Percentiles rank a stretch among this genome's conserved stretches.
phyloP scores from a whole-genome alignment of 768 basidiomycete species.

The Naganishia kalamii region DNA sequence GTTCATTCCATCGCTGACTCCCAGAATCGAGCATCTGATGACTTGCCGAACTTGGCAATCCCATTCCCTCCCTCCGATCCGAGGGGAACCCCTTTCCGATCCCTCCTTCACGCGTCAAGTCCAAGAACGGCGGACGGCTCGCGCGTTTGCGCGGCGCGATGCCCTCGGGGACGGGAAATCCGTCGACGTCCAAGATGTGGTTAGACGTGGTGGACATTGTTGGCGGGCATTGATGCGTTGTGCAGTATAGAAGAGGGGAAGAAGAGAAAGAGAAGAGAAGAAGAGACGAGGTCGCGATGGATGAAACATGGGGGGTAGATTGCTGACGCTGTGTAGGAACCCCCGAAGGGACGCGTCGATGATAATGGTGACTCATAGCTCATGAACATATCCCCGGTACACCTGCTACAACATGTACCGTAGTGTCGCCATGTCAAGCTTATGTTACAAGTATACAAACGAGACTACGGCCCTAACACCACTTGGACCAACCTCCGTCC shows the following conservation, averaged over 20 bases:
- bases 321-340: too few relatives aligned
- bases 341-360: too few relatives aligned
- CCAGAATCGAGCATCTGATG: background rate
- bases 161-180: background rate
- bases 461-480: background rate
- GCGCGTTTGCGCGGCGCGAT: background rate
- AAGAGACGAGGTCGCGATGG: too few relatives aligned
- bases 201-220: too few relatives aligned
- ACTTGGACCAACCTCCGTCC: slow-evolving; percentile 18
- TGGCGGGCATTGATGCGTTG: too few relatives aligned
- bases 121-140: background rate
- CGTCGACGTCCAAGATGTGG: background rate
- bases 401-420: background rate
- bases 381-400: too few relatives aligned
- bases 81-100: background rate
- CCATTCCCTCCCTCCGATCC: background rate
- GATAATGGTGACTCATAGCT: too few relatives aligned
- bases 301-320: too few relatives aligned
- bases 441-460: background rate
- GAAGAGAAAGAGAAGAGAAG: too few relatives aligned
- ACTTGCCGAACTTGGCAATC: background rate
- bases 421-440: background rate
- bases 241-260: too few relatives aligned
- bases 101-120: background rate
- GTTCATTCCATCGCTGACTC: background rate